Percentiles rank a stretch among this genome's conserved stretches.
Conservation (phyloP, 2,329 filamentous ascomycete genomes). For the Rhinocladiella similis region DNA sequence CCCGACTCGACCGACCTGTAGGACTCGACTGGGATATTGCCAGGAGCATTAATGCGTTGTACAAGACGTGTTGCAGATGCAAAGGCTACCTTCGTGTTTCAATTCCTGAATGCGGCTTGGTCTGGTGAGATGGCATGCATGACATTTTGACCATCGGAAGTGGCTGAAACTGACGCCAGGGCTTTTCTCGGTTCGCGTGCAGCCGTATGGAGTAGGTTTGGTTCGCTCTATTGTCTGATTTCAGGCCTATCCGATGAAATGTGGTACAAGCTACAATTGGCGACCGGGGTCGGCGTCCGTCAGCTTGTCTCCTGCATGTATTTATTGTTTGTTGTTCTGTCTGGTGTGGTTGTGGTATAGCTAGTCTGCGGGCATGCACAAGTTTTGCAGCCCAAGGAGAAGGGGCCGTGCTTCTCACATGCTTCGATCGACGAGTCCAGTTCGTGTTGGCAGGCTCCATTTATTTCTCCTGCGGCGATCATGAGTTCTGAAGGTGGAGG, state of each 20-base stretch:
- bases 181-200: not conserved
- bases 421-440: not conserved
- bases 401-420: not conserved
- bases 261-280: too few relatives aligned
- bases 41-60: too few relatives aligned
- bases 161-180: constrained; percentile 1
- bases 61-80: too few relatives aligned
- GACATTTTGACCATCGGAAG: constrained; percentile 2
- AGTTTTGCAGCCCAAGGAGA: too few relatives aligned
- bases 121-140: not conserved
- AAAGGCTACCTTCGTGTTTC: not conserved
- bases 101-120: not conserved
- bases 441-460: not conserved
- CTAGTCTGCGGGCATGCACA: constrained; percentile 9
- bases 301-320: too few relatives aligned
- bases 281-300: too few relatives aligned
- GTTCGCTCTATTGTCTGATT: not conserved
- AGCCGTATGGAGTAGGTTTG: not conserved
- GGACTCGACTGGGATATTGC: too few relatives aligned
- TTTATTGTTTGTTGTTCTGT: too few relatives aligned
- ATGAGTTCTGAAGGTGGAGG: too few relatives aligned
- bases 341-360: not conserved
- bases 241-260: not conserved
- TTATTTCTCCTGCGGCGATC: too few relatives aligned
- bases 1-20: not conserved